Evolutionary conservation across 2,329 filamentous ascomycete species (phyloP).

Genomic region (Furcasterigmium furcatum): DNA sequence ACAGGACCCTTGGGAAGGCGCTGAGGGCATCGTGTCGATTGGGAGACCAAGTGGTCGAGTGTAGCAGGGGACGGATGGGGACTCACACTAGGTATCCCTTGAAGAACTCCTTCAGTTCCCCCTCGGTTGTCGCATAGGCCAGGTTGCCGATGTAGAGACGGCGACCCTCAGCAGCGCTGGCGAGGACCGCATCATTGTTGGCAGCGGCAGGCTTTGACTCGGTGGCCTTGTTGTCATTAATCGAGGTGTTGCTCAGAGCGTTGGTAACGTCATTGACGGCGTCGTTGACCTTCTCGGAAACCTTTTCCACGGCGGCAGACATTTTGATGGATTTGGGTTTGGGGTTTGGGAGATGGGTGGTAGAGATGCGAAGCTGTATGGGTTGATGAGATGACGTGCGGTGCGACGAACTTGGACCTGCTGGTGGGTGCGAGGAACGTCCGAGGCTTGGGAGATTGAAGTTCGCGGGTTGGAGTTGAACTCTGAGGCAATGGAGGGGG

Average conservation of each 20-base stretch:
- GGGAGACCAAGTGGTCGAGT: too few relatives aligned
- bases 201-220: constrained; percentile 44
- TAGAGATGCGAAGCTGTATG: constrained; percentile 33
- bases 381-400: constrained; percentile 40
- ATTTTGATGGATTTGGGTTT: constrained; percentile 58
- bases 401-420: constrained; percentile 30
- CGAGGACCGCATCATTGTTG: constrained; percentile 86
- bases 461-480: constrained; percentile 47
- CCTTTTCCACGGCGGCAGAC: constrained; percentile 77
- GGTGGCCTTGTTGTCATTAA: constrained; percentile 53
- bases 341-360: constrained; percentile 23
- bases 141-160: constrained; percentile 99
- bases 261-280: constrained; percentile 76
- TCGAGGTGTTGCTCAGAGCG: constrained; percentile 69
- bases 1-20: neutral
- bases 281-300: constrained; percentile 63
- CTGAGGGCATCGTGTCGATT: too few relatives aligned
- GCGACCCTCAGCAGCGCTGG: constrained; percentile 97
- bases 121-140: constrained; percentile 99
- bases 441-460: constrained; percentile 37
- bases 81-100: constrained; percentile 99
- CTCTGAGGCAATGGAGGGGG: constrained; percentile 72
- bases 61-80: neutral
- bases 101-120: constrained; percentile 99
- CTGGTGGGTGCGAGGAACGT: constrained; percentile 38